Evolutionary conservation across 768 basidiomycete species (phyloP).

Genomic region (Tulasnella sp.): DNA sequence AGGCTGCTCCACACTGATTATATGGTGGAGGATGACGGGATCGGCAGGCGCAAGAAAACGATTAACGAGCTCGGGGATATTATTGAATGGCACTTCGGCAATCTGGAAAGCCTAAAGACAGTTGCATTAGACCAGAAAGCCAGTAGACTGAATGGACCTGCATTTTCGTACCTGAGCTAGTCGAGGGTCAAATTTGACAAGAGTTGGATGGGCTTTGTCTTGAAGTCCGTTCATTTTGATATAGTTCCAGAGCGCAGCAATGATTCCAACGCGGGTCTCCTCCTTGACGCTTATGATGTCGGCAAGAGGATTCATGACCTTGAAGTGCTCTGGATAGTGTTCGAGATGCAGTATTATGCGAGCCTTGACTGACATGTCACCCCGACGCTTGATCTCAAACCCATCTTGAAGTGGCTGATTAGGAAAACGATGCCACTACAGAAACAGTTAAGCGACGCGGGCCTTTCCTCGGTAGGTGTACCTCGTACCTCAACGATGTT

Average conservation of each 20-base stretch:
- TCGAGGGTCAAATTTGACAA: slow-evolving; percentile 69
- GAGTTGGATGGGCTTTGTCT: slow-evolving; percentile 76
- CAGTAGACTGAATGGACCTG: not conserved
- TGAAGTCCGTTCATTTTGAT: slow-evolving; percentile 83
- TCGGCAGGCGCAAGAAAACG: slow-evolving; percentile 76
- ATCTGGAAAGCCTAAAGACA: slow-evolving; percentile 64
- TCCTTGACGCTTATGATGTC: slow-evolving; percentile 78
- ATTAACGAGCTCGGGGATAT: slow-evolving; percentile 83
- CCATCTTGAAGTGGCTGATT: slow-evolving; percentile 69
- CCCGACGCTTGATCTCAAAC: slow-evolving; percentile 80
- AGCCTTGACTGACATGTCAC: slow-evolving; percentile 75
- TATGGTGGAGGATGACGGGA: slow-evolving; percentile 78
- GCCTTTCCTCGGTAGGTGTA: slow-evolving; percentile 15
- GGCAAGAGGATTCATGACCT: slow-evolving; percentile 61
- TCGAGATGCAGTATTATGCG: slow-evolving; percentile 86
- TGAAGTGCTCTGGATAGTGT: slow-evolving; percentile 85
- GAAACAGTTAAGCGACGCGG: slow-evolving; percentile 51
- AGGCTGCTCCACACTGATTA: slow-evolving; percentile 37
- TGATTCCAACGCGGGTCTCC: slow-evolving; percentile 77
- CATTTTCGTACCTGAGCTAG: slow-evolving; percentile 57
- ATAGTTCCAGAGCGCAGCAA: slow-evolving; percentile 89
- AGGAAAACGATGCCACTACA: slow-evolving; percentile 45
- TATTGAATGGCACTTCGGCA: slow-evolving; percentile 73
- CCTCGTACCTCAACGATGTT: slow-evolving; percentile 83
- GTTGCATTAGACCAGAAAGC: not conserved